Evolutionary conservation across 2,329 filamentous ascomycete species (phyloP), one percentile per base, ranked within the genome.

Genomic region (Colletotrichum euphorbiae): DNA sequence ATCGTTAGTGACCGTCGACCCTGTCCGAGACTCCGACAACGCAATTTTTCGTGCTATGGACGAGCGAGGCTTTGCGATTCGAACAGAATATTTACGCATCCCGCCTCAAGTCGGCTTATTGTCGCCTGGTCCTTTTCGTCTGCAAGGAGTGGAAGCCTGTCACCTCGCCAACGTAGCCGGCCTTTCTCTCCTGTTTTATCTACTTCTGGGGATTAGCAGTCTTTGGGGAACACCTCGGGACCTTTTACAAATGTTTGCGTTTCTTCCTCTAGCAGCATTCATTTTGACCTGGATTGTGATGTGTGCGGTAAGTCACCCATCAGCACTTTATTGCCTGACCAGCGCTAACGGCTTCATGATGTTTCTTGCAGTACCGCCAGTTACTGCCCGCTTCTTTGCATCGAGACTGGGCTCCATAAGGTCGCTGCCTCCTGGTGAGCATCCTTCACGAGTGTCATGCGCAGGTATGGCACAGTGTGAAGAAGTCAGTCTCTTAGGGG

Each of bases 91-190:
- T 48, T 36, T 48, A 7, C 43, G 7, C 17, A 38, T 59, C 17
- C 56, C 43, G 1, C 43, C 31, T 46, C 43, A 8, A 36, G 9
- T 59, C 4, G 43, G 56, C 56, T 59, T 59, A 43, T 59, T 59
- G 8, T 59, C 56, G 28, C 56, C 56, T 7, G 42, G 56, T 15
- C 56, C 56, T 12, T 48, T 43, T 48, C 56, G 42, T 28, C 31
- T 59, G 5, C 56, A 38, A 24, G 56, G 56, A 17, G 15, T 48
- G 17, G 43, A 48, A 28, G 42, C 15, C 31, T 48, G 42, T 40
- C 46, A 24, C 11, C 21, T 59, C 4, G 24, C 38, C 19, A 48
- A 59, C 13, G 7, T 59, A 2, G 56, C 17, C 2, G 46, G 43
- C 43, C 48, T 48, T 36, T 38, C 31, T 38, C 12, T 48, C 2